Conservation (phyloP, 257 asterid species). For the Dorcoceras hygrometricum region DNA sequence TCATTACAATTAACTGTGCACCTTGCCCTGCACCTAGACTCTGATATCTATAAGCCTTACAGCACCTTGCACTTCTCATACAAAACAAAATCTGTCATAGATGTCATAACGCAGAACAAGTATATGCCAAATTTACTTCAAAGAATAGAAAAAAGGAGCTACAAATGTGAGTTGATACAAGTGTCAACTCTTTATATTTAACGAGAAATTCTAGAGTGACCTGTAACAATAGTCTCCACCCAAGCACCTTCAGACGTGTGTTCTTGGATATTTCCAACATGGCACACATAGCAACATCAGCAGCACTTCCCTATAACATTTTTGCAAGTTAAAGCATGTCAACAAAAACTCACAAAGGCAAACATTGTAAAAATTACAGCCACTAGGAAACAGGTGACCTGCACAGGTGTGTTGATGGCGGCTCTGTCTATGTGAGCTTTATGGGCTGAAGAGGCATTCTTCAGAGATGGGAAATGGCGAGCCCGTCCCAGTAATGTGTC, state of each 20-base stretch:
- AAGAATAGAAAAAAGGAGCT: not conserved
- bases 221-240: conserved; percentile 90
- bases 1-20: too few species aligned
- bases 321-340: conserved; percentile 12
- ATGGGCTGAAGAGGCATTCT: conserved; percentile 49
- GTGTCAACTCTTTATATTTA: not conserved
- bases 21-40: too few species aligned
- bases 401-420: conserved; percentile 97
- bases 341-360: not conserved
- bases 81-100: not conserved
- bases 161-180: not conserved
- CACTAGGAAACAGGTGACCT: conserved; percentile 43
- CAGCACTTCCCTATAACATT: conserved; percentile 88
- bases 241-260: conserved; percentile 61
- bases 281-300: conserved; percentile 98
- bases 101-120: not conserved
- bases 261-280: conserved; percentile 84
- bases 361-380: not conserved
- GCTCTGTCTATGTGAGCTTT: conserved; percentile 89
- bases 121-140: not conserved
- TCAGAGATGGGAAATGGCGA: conserved; percentile 76
- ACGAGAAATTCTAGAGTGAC: conserved; percentile 28
- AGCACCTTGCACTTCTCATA: too few species aligned
- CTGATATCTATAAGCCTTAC: too few species aligned
- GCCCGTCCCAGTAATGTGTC: conserved; percentile 87